A percentile compares a stretch with the other conserved stretches of the same genome.
phyloP scores from a whole-genome alignment of 768 basidiomycete genomes.

The Daedaleopsis sinensis region DNA sequence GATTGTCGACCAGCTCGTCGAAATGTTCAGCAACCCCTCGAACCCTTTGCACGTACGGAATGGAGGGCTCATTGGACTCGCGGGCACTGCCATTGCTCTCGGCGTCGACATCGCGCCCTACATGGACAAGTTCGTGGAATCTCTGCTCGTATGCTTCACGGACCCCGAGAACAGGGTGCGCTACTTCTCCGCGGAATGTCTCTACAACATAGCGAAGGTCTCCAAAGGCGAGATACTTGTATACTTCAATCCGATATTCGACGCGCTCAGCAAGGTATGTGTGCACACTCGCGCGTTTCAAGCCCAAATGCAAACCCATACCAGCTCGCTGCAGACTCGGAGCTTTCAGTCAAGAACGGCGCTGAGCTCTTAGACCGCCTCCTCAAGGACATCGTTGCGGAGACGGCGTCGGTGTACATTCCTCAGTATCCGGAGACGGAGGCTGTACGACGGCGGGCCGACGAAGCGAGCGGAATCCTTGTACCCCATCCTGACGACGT shows the following conservation, averaged over 20 bases:
- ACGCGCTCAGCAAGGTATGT: slow-evolving; percentile 91
- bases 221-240: slow-evolving; percentile 96
- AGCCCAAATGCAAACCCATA: slow-evolving; percentile 14
- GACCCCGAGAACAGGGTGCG: slow-evolving; percentile 94
- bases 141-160: slow-evolving; percentile 87
- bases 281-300: slow-evolving; percentile 7
- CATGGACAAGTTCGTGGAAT: slow-evolving; percentile 90
- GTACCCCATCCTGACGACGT: slow-evolving; percentile 63
- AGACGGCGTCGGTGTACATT: slow-evolving; percentile 93
- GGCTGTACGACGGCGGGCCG: slow-evolving; percentile 46
- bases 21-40: slow-evolving; percentile 84
- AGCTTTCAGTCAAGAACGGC: slow-evolving; percentile 96
- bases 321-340: slow-evolving; percentile 94
- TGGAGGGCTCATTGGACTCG: slow-evolving; percentile 94
- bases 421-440: slow-evolving; percentile 85
- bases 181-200: slow-evolving; percentile 96
- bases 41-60: slow-evolving; percentile 91
- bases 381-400: slow-evolving; percentile 97
- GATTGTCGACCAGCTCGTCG: slow-evolving; percentile 93
- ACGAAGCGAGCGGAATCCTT: slow-evolving; percentile 52
- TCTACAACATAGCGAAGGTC: slow-evolving; percentile 98
- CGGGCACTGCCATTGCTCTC: slow-evolving; percentile 95
- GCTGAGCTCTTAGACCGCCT: slow-evolving; percentile 95
- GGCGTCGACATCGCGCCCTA: slow-evolving; percentile 93
- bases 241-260: slow-evolving; percentile 98